Percentiles rank a stretch among this genome's conserved stretches.
phyloP scores from a whole-genome alignment of 1,139 yeast genomes.

The Nakaseomyces bracarensis region DNA sequence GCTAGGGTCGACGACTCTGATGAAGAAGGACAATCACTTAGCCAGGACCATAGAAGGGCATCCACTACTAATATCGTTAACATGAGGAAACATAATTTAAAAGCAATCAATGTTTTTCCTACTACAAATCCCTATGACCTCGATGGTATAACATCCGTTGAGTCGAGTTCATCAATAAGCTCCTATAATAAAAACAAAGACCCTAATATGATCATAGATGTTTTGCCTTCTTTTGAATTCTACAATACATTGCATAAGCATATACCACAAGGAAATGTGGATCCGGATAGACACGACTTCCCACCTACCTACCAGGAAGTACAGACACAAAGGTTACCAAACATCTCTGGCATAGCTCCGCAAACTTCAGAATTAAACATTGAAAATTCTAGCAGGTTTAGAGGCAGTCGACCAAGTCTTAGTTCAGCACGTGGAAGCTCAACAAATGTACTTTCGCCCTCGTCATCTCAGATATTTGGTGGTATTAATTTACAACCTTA shows the following conservation, averaged over 20 bases:
- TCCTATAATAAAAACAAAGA: not conserved
- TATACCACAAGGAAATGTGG: conserved; percentile 26
- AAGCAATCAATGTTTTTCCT: not conserved
- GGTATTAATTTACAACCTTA: conserved; percentile 12
- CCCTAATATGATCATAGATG: conserved; percentile 14
- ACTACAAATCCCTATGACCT: conserved; percentile 4
- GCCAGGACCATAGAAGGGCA: conserved; percentile 1
- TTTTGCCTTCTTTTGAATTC: conserved; percentile 27
- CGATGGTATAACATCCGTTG: not conserved
- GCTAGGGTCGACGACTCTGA: not conserved
- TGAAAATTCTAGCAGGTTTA: not conserved
- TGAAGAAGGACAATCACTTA: not conserved
- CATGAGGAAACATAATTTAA: not conserved
- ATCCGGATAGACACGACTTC: conserved; percentile 23
- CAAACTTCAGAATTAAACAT: not conserved
- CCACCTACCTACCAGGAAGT: conserved; percentile 24
- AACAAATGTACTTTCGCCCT: conserved; percentile 4
- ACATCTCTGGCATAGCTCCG: not conserved
- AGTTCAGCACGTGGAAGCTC: not conserved
- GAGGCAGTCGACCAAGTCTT: conserved; percentile 8
- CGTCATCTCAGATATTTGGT: conserved; percentile 1
- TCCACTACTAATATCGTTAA: conserved; percentile 2
- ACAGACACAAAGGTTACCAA: conserved; percentile 4
- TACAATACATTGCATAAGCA: conserved; percentile 26
- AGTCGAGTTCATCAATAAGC: not conserved